Conservation (phyloP, 2,329 filamentous ascomycete species). For the Pestalotiopsis sp. region DNA sequence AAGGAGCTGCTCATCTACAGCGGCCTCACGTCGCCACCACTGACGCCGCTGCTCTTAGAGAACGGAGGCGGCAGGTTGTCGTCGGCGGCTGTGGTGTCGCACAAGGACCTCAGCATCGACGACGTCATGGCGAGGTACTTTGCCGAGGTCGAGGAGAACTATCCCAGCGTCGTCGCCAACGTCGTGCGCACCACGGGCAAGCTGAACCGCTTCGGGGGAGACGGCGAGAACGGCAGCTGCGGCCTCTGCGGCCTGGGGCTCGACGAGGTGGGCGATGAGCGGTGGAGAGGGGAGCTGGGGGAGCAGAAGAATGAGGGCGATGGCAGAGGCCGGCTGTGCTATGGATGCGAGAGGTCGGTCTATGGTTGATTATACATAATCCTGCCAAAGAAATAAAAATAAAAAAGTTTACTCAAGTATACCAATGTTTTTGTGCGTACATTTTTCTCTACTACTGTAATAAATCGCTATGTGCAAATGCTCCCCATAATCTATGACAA, state of each 20-base stretch:
- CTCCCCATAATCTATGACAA: background rate
- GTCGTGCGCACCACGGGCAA: constrained; percentile 92
- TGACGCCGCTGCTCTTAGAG: constrained; percentile 50
- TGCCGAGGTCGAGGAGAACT: constrained; percentile 79
- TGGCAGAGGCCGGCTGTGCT: constrained; percentile 55
- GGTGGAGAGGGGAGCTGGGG: constrained; percentile 65
- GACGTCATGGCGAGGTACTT: constrained; percentile 91
- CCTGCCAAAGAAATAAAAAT: background rate
- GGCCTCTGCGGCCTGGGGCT: constrained; percentile 71
- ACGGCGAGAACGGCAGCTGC: constrained; percentile 48
- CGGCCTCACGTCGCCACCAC: constrained; percentile 50
- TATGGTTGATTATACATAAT: constrained; percentile 34
- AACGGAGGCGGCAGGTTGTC: constrained; percentile 27
- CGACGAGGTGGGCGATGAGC: constrained; percentile 63
- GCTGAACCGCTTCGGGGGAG: constrained; percentile 55
- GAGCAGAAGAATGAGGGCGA: constrained; percentile 30
- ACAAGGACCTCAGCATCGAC: constrained; percentile 85
- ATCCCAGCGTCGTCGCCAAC: constrained; percentile 91
- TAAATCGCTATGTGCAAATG: background rate
- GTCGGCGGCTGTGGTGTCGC: constrained; percentile 54
- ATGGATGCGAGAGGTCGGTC: constrained; percentile 72
- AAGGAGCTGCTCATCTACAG: constrained; percentile 76
- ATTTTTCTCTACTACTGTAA: background rate
- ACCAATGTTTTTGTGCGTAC: background rate
- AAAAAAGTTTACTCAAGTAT: background rate